Base-by-base conservation (phyloP, 2,329 filamentous ascomycete species). In the Ceratocystiopsis sp. region DNA sequence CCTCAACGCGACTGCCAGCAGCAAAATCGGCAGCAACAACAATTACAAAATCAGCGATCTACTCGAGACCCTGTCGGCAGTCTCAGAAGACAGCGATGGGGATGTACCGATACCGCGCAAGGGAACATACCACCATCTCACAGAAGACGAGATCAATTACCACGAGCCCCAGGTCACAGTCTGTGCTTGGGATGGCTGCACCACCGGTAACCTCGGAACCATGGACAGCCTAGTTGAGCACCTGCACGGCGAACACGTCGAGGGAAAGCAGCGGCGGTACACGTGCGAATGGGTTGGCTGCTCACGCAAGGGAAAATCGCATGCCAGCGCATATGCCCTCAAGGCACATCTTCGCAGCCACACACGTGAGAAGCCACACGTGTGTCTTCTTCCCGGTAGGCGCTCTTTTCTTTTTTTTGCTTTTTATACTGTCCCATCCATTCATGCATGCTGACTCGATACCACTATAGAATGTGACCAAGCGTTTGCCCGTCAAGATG, bases 301-400 rank as follows among this genome's bases (percentile, higher is more conserved):
- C 59, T 72, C 70, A 42, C 68, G 87, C 48, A 96, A 94, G 64
- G 85, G 86, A 46, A 77, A 91, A 61, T 78, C 84, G 16, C 91
- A 98, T 62, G 89, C 89, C 1, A 94, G 86, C 55, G 91, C 85
- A 3, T 98, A 98, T 63, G 91, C 91, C 5, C 66, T 98, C 50
- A 87, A 93, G 59, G 91, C 91, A 11, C 91, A 98, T 57, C 94
- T 98, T 87, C 73, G 91, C 52, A 95, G 87, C 58, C 91, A 98
- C 59, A 98, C 91, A 2, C 75, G 91, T 56, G 91, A 98, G 68
- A 98, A 98, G 64, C 91, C 91, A 0, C 96, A 96, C 58, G 95
- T 94, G 64, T 98, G 91, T 61, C 84, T 86, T 29, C 63, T 98
- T 36, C 91, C 91, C 45, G 89, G 87, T 93, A 70, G 49, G 70